Percentiles rank a stretch among this genome's conserved stretches.
Conservation (phyloP, 345 rosid species). For the Euphorbia tirucalli region DNA sequence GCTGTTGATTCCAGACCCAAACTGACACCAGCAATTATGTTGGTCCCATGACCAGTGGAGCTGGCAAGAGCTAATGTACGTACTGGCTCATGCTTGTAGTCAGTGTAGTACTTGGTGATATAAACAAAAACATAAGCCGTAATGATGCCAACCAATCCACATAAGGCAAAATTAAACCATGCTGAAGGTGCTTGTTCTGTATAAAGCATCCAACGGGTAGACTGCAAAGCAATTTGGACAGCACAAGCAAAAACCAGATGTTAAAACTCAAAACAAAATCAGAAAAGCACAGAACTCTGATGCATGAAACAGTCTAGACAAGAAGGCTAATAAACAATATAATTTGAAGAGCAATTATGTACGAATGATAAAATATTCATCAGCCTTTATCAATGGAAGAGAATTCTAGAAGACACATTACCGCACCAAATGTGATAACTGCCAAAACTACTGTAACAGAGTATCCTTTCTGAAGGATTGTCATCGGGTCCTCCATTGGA, state of each 20-base stretch:
- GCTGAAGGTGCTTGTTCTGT: constrained; percentile 98
- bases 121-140: constrained; percentile 91
- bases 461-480: constrained; percentile 96
- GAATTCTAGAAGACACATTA: constrained; percentile 38
- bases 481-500: constrained; percentile 90
- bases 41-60: constrained; percentile 98
- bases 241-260: constrained; percentile 10
- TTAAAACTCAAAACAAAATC: constrained; percentile 12
- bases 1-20: constrained; percentile 99
- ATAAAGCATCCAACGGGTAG: constrained; percentile 97
- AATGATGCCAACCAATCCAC: constrained; percentile 95
- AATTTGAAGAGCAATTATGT: neutral
- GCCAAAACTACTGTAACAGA: constrained; percentile 83
- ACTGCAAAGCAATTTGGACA: constrained; percentile 45
- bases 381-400: constrained; percentile 3
- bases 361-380: neutral
- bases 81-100: constrained; percentile 97
- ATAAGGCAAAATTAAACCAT: constrained; percentile 89
- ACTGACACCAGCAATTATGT: constrained; percentile 97
- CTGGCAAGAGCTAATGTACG: constrained; percentile 91
- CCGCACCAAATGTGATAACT: constrained; percentile 81
- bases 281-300: constrained; percentile 3
- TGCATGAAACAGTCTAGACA: constrained; percentile 3
- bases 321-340: neutral
- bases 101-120: constrained; percentile 95